These are phyloP conservation scores for Clavispora carvajalis DNA, from an alignment of 805 yeast genomes.

Conservation along the genomic window DNA sequence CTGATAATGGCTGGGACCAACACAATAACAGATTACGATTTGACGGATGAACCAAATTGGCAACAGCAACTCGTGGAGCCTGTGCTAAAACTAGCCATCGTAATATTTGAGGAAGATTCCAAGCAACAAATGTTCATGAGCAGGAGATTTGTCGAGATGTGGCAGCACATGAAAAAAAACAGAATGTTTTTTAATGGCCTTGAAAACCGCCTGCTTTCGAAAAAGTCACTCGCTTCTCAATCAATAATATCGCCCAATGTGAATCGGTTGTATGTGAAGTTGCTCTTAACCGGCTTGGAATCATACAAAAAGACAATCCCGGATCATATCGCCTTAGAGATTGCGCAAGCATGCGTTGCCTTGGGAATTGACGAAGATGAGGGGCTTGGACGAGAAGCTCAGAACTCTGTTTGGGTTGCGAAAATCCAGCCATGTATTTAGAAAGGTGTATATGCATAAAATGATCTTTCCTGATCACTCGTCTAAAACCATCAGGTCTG, in stretches of 20 bases:
- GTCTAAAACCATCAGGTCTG: conserved; percentile 9
- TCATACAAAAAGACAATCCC: conserved; percentile 39
- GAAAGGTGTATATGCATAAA: conserved; percentile 4
- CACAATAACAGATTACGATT: conserved; percentile 10
- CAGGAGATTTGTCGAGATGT: conserved; percentile 43
- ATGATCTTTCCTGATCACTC: not conserved
- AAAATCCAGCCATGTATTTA: conserved; percentile 11
- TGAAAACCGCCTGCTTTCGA: no score
- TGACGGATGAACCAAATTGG: not conserved
- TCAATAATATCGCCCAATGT: conserved; percentile 12
- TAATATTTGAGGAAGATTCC: conserved; percentile 25
- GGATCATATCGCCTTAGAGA: conserved; percentile 31
- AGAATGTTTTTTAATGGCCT: no score
- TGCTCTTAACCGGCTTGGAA: conserved; percentile 31
- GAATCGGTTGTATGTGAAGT: conserved; percentile 20
- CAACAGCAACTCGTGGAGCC: conserved; percentile 18
- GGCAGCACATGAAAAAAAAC: conserved; percentile 23
- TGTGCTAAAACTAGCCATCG: conserved; percentile 24
- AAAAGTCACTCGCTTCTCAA: not conserved
- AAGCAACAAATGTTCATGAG: conserved; percentile 43
- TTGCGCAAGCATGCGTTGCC: conserved; percentile 25
- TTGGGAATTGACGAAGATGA: conserved; percentile 22
- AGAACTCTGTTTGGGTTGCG: conserved; percentile 29
- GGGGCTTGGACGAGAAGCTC: conserved; percentile 19
- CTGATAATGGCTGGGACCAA: conserved; percentile 16